Conservation (phyloP, 2,329 filamentous ascomycete species). For the Fusarium sacchari region DNA sequence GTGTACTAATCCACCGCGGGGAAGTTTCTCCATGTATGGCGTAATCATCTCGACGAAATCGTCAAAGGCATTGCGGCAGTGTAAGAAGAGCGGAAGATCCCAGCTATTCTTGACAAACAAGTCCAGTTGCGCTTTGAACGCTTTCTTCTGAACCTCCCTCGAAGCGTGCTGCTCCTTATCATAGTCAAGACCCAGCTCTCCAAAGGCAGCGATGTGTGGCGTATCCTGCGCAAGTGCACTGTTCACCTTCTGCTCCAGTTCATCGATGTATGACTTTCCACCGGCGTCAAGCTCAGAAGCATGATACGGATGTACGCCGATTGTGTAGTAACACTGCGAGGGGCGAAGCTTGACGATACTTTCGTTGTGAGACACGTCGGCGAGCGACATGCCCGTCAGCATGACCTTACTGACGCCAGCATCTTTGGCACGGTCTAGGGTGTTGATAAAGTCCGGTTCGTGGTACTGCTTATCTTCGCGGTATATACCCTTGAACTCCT, state of each 20-base stretch:
- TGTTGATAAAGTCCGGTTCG: constrained; percentile 54
- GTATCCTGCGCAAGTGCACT: constrained; percentile 38
- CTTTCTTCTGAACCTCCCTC: constrained; percentile 45
- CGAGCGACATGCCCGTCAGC: constrained; percentile 52
- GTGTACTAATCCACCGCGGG: constrained; percentile 39
- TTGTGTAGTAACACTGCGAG: constrained; percentile 54
- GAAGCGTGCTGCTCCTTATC: constrained; percentile 56
- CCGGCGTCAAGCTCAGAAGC: constrained; percentile 54
- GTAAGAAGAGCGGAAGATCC: constrained; percentile 41
- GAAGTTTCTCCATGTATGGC: constrained; percentile 48
- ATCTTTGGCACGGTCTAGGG: constrained; percentile 54
- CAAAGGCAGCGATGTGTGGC: constrained; percentile 55
- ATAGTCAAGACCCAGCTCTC: constrained; percentile 62
- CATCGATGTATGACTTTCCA: constrained; percentile 36
- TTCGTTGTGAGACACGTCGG: constrained; percentile 44
- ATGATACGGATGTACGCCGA: constrained; percentile 63
- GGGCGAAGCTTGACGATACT: constrained; percentile 45
- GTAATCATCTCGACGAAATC: constrained; percentile 49
- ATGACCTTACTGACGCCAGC: constrained; percentile 56
- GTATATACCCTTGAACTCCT: constrained; percentile 62
- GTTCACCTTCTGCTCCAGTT: constrained; percentile 40
- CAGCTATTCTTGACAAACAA: constrained; percentile 40
- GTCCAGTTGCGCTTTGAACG: constrained; percentile 41
- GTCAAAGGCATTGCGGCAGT: constrained; percentile 43
- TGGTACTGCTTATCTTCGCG: constrained; percentile 60